Evolutionary conservation across 192 early-diverging fungal genomes (phyloP).

Genomic region (Coemansia sp.): DNA sequence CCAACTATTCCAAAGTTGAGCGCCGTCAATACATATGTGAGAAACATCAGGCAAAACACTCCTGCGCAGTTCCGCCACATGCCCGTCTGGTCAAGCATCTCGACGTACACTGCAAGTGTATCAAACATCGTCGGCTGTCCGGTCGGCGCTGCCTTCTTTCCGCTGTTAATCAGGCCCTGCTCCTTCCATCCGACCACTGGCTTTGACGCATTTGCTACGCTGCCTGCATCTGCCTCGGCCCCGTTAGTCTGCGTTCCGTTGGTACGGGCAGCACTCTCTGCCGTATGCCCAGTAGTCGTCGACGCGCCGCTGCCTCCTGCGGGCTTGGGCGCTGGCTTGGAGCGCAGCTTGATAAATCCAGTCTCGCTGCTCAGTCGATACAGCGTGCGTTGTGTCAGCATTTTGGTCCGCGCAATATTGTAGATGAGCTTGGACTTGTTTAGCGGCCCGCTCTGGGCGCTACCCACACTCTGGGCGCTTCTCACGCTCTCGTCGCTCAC

Average conservation of each 20-base stretch:
- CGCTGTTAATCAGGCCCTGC: constrained; percentile 49
- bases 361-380: constrained; percentile 48
- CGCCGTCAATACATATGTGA: constrained; percentile 51
- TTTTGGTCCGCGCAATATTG: constrained; percentile 49
- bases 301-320: constrained; percentile 2
- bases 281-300: constrained; percentile 10
- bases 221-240: constrained; percentile 3
- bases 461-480: constrained; percentile 8
- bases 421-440: constrained; percentile 41
- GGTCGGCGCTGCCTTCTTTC: constrained; percentile 37
- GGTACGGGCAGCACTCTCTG: background rate
- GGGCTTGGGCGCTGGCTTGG: constrained; percentile 18
- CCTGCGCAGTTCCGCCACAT: constrained; percentile 58
- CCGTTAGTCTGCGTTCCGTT: constrained; percentile 8
- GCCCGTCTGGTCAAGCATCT: constrained; percentile 51
- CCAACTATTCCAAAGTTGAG: constrained; percentile 54
- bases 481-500: constrained; percentile 10
- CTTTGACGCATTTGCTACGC: constrained; percentile 9
- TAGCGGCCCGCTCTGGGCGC: constrained; percentile 3
- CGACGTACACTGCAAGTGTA: constrained; percentile 39
- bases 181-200: constrained; percentile 52
- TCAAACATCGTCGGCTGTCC: constrained; percentile 43
- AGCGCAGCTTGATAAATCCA: constrained; percentile 50
- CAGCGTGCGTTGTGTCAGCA: constrained; percentile 40
- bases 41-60: constrained; percentile 50